Conservation (phyloP, 2,329 filamentous ascomycete species). For the Diaporthe ampelina region DNA sequence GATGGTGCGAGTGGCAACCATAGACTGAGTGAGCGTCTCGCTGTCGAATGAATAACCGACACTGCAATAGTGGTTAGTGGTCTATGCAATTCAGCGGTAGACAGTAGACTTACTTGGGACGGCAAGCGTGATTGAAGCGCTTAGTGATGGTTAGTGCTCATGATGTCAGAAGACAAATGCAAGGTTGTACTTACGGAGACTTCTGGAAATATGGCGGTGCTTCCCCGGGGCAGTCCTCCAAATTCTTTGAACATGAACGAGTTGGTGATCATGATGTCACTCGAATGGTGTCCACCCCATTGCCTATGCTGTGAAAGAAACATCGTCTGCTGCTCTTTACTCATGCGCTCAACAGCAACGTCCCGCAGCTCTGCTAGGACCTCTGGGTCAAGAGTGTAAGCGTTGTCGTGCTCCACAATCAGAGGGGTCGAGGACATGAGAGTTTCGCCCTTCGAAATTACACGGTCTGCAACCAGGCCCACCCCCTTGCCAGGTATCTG, state of each 20-base stretch:
- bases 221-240: constrained; percentile 5
- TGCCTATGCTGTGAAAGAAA: constrained; percentile 18
- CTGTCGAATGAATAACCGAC: constrained; percentile 6
- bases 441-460: constrained; percentile 3
- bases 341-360: constrained; percentile 21
- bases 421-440: constrained; percentile 19
- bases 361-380: constrained; percentile 8
- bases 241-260: constrained; percentile 24
- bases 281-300: constrained; percentile 17
- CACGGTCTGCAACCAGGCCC: constrained; percentile 13
- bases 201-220: constrained; percentile 6
- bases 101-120: constrained; percentile 12
- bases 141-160: not conserved
- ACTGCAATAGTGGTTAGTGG: not conserved
- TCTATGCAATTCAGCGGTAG: not conserved
- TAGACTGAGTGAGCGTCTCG: constrained; percentile 19
- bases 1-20: constrained; percentile 4
- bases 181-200: constrained; percentile 13
- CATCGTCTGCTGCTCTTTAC: not conserved
- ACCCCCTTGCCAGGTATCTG: constrained; percentile 17
- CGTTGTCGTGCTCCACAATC: not conserved
- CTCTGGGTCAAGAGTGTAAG: not conserved
- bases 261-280: constrained; percentile 18
- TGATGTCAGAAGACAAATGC: not conserved
- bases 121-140: constrained; percentile 19